phyloP scores from a whole-genome alignment of 805 yeast genomes.

The Kodamaea laetipori region DNA sequence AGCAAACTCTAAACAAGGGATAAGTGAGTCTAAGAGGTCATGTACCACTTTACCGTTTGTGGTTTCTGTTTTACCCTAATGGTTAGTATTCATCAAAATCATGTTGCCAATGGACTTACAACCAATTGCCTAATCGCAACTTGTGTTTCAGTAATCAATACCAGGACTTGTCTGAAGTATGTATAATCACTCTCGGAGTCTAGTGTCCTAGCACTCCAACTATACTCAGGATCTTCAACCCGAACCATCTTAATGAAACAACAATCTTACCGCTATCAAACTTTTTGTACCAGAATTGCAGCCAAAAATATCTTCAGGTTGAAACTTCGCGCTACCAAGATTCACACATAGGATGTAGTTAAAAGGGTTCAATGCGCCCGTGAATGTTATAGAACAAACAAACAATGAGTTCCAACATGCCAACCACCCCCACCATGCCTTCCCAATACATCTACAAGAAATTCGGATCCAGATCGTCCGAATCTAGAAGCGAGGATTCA shows the following conservation, averaged over 20 bases:
- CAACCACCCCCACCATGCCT: not conserved
- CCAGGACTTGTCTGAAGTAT: not conserved
- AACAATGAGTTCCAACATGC: not conserved
- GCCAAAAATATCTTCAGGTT: slow-evolving; percentile 8
- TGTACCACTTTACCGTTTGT: not conserved
- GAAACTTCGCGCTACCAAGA: slow-evolving; percentile 4
- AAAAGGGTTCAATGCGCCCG: not conserved
- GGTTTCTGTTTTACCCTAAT: not conserved
- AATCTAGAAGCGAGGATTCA: slow-evolving; percentile 7
- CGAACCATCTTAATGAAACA: not conserved
- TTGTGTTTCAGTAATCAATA: not conserved
- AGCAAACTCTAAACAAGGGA: slow-evolving; percentile 4
- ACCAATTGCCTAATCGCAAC: not conserved
- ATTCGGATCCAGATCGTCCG: slow-evolving; percentile 16
- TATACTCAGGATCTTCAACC: no score
- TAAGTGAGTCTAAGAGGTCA: not conserved
- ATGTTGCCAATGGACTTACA: no score
- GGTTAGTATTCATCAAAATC: slow-evolving; percentile 1
- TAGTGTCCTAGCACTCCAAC: not conserved
- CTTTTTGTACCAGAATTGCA: slow-evolving; percentile 5
- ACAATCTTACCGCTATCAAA: slow-evolving; percentile 1
- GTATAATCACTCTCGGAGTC: not conserved
- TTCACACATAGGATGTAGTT: not conserved
- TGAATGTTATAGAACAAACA: not conserved
- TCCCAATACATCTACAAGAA: slow-evolving; percentile 20